Base-by-base conservation (phyloP, 768 basidiomycete species). In the Serendipita indica region DNA sequence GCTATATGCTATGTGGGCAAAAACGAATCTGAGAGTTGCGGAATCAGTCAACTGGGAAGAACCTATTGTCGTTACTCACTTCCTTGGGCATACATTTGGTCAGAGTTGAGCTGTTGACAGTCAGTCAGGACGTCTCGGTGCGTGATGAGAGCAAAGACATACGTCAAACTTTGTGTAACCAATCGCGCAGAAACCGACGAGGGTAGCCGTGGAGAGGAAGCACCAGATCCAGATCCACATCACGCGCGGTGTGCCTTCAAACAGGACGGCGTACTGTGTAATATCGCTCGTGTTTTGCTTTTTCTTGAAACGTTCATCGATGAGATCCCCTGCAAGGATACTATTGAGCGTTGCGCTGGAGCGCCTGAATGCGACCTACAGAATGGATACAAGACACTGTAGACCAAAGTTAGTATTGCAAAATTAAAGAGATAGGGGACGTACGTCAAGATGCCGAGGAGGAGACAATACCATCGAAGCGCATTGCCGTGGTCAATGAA, bases 241-340 rank as follows among this genome's bases (percentile, higher is more conserved):
- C 89, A 65, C 22, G 33, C 33, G 33, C 37, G 79, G 75, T 57
- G 87, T 75, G 3, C 72, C 68, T 16, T 86, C 86, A 69, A 76
- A 90, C 57, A 97, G 68, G 43, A 90, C 72, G 16, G 79, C 72
- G 67, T 90, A 94, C 65, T 97, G 92, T 1, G 90, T 89, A 60
- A 88, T 87, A 66, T 94, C 92, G 1, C 89, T 91, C 65, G 91
- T 88, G 66, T 94, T 94, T 27, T 83, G 78, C 74, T 94, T 94
- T 67, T 91, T 88, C 71, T 93, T 96, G 72, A 93, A 89, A 59
- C 87, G 79, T 67, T 97, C 92, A 68, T 97, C 93, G 41, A 89
- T 81, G 43, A 93, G 84, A 67, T 97, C 92, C 92, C 88, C 88
- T 90, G 65, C n/a, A 60, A 22, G 25, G 46, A 37, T 35, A 57